Base-by-base conservation (phyloP, 1,284 basidiomycete species). In the Volvariella surrecta region DNA sequence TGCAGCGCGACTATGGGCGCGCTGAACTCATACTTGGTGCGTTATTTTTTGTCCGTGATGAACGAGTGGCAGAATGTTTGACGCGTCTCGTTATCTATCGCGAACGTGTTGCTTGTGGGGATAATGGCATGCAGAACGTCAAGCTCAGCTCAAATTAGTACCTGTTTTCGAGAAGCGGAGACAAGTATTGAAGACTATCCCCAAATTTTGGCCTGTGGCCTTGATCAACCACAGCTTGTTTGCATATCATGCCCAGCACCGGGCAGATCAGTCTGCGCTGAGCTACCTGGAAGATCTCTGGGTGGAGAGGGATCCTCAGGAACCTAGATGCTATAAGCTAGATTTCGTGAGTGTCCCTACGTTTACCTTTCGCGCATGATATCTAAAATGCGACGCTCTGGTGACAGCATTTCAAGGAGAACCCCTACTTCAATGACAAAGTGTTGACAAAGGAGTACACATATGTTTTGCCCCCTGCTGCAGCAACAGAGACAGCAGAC, bases 391-490 rank as follows among this genome's bases (percentile, higher is more conserved):
- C 13, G 22, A 39, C 10, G 24, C 15, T 42, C 22, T 39, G 41
- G 37, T 53, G 45, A 51, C 45, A 89, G 86, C 57, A 84, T 57
- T 90, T 89, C 70, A 86, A 83, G 58, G 73, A 86, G 56, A 90
- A 90, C 65, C 83, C 84, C 16, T 86, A 76, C 64, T 90, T 90
- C 64, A 66, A 67, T 17, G 78, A 90, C 61, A 66, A 66, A 40
- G 73, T 88, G 31, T 61, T 90, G 55, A 85, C 75, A 59, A 90
- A 90, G 65, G 82, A 80, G 58, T 90, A 78, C 70, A 82, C 79
- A 59, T 84, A 77, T 57, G 59, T 74, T 15, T 66, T 76, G n/a
- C 69, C 76, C 3, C 64, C 74, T 21, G 67, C 68, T 15, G 69
- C 71, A 40, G 66, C 67, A 18, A 59, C 65, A 31, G 79, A 85